These are phyloP conservation scores for Lactarius trivialis DNA, from an alignment of 768 basidiomycete species.

Conservation along the genomic window DNA sequence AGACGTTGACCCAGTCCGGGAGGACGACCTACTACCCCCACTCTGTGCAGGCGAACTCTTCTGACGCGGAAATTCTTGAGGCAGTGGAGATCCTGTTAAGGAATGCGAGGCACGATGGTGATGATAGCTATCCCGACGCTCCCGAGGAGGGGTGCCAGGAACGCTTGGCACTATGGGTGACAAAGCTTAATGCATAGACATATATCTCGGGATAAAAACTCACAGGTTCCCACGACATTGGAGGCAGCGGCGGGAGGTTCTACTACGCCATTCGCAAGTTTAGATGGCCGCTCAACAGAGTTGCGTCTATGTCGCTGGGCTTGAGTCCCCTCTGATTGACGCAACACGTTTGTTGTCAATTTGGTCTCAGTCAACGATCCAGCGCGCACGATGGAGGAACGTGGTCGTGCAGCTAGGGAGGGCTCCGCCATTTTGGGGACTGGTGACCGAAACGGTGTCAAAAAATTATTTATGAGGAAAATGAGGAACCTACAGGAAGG, in stretches of 20 bases:
- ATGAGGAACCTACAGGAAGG: constrained; percentile 11
- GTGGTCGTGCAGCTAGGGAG: constrained; percentile 9
- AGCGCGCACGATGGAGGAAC: constrained; percentile 17
- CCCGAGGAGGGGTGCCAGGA: constrained; percentile 15
- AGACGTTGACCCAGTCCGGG: constrained; percentile 14
- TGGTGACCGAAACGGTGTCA: background rate
- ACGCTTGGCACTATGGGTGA: background rate
- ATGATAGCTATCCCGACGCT: constrained; percentile 21
- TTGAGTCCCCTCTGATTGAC: background rate
- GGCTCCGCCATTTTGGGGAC: constrained; percentile 7
- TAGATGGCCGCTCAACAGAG: constrained; percentile 5
- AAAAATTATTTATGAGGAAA: background rate
- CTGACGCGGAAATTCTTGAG: constrained; percentile 18
- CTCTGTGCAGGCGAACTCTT: constrained; percentile 11
- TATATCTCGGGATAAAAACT: background rate
- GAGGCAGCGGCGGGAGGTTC: background rate
- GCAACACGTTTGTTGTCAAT: constrained; percentile 10
- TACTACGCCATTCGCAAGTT: background rate
- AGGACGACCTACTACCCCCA: constrained; percentile 16
- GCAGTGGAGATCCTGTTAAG: constrained; percentile 20
- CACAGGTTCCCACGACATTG: constrained; percentile 7
- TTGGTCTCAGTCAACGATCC: constrained; percentile 21
- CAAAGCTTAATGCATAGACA: background rate
- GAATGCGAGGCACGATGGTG: constrained; percentile 24
- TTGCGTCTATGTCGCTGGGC: constrained; percentile 14